A percentile compares a stretch with the other conserved stretches of the same genome.
phyloP scores from a whole-genome alignment of 352 stramenopile genomes.

The Pythium phragmitis region DNA sequence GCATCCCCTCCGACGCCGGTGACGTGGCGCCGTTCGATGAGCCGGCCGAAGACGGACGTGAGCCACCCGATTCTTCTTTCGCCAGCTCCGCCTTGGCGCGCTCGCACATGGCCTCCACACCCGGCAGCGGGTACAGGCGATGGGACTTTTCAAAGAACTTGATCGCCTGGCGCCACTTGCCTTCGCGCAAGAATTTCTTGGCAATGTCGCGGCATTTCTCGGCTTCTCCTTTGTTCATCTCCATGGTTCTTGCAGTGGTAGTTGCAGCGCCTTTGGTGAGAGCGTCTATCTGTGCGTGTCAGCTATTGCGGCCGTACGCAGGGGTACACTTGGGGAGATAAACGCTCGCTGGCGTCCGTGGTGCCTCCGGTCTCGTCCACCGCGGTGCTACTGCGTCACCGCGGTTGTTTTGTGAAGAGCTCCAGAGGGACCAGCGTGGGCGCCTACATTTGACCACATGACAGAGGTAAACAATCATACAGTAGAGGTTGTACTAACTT shows the following conservation, averaged over 20 bases:
- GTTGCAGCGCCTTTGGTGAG: background rate
- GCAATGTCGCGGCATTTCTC: conserved; percentile 91
- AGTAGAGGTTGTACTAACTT: conserved; percentile 32
- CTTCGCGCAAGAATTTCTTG: conserved; percentile 84
- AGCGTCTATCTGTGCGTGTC: background rate
- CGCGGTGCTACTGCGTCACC: background rate
- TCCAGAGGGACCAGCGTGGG: conserved; percentile 10
- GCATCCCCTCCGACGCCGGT: conserved; percentile 37
- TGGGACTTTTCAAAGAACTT: conserved; percentile 93
- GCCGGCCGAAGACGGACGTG: conserved; percentile 27
- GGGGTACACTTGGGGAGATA: background rate
- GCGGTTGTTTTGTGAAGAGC: conserved; percentile 10
- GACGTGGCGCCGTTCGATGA: conserved; percentile 14
- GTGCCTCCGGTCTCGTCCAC: background rate
- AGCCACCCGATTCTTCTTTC: conserved; percentile 37
- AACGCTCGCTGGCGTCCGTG: background rate
- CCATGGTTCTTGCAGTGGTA: conserved; percentile 44
- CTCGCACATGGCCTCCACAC: conserved; percentile 79
- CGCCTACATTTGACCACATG: background rate
- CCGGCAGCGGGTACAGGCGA: conserved; percentile 85
- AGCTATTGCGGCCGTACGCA: background rate
- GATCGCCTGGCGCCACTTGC: conserved; percentile 85
- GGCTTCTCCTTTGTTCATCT: conserved; percentile 92
- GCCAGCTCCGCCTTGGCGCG: conserved; percentile 62
- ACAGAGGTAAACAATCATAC: conserved; percentile 12